These are phyloP conservation scores for Pichia sp. DNA, from an alignment of 1,139 yeast species.

Conservation along the genomic window DNA sequence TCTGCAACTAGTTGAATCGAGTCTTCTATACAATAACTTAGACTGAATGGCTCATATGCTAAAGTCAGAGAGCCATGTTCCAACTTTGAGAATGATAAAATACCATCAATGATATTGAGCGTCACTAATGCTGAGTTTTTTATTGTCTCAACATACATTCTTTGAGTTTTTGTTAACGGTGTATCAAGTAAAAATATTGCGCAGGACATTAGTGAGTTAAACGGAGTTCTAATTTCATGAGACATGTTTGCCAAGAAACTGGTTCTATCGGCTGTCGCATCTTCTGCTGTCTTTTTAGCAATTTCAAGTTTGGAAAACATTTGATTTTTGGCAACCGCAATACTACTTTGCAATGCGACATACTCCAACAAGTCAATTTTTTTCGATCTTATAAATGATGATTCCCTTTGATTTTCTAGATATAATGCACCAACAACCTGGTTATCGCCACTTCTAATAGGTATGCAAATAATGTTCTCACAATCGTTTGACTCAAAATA, in stretches of 20 bases:
- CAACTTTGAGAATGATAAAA: constrained; percentile 46
- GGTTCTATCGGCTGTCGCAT: constrained; percentile 52
- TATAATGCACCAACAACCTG: constrained; percentile 42
- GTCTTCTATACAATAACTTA: constrained; percentile 44
- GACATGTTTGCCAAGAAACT: constrained; percentile 55
- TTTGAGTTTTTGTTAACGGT: constrained; percentile 36
- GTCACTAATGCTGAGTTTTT: constrained; percentile 46
- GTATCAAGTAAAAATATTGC: constrained; percentile 48
- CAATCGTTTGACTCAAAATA: constrained; percentile 33
- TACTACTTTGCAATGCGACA: constrained; percentile 47
- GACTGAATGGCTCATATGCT: constrained; percentile 40
- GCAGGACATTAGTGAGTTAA: constrained; percentile 48
- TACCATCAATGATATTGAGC: constrained; percentile 48
- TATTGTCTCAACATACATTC: constrained; percentile 48
- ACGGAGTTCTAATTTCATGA: constrained; percentile 52
- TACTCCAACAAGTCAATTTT: constrained; percentile 36
- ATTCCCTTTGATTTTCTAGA: constrained; percentile 30
- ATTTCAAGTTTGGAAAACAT: constrained; percentile 42
- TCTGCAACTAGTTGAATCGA: constrained; percentile 46
- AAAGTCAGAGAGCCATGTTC: constrained; percentile 47
- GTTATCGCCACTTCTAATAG: constrained; percentile 34
- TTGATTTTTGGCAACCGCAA: constrained; percentile 41
- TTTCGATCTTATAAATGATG: constrained; percentile 24
- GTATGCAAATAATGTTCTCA: constrained; percentile 37
- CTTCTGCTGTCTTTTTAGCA: constrained; percentile 50